Evolutionary conservation across 495 filamentous ascomycete species (phyloP).

Genomic region (Pseudomonodictys pantanalensis): DNA sequence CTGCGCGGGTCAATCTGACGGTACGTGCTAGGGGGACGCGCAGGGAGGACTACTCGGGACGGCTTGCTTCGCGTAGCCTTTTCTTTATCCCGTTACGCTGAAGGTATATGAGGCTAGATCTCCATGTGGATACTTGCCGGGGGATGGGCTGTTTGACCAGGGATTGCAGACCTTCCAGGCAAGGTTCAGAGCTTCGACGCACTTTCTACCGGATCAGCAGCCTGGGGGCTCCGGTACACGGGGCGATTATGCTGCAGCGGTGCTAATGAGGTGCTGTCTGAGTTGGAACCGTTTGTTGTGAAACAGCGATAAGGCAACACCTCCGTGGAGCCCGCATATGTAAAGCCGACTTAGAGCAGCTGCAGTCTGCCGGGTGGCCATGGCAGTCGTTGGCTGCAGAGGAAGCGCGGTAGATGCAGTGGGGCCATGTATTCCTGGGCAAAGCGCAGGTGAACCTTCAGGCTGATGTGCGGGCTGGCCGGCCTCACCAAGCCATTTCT

Average conservation of each 20-base stretch:
- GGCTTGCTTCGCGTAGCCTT: constrained; percentile 33
- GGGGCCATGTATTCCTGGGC: constrained; percentile 30
- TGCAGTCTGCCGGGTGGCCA: constrained; percentile 24
- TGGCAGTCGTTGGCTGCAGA: constrained; percentile 11
- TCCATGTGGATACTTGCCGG: constrained; percentile 21
- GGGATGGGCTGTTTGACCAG: constrained; percentile 3
- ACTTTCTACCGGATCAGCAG: constrained; percentile 36
- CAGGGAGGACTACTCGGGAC: constrained; percentile 14
- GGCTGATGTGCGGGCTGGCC: constrained; percentile 31
- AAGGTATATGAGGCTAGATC: constrained; percentile 34
- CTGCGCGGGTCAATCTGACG: constrained; percentile 30
- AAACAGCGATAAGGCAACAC: constrained; percentile 36
- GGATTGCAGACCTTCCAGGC: background rate
- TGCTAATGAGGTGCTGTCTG: constrained; percentile 16
- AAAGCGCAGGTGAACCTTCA: constrained; percentile 19
- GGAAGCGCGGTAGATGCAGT: constrained; percentile 17
- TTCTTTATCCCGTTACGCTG: constrained; percentile 36
- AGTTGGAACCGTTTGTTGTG: constrained; percentile 7
- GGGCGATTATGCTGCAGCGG: constrained; percentile 1
- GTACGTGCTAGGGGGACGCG: constrained; percentile 29
- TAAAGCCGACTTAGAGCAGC: constrained; percentile 9
- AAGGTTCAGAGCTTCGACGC: constrained; percentile 9
- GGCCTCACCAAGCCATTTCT: too few relatives aligned
- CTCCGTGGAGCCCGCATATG: constrained; percentile 10
- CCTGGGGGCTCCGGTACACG: constrained; percentile 25